phyloP scores from a whole-genome alignment of 305 asterid genomes.

The Solanum hybrid region DNA sequence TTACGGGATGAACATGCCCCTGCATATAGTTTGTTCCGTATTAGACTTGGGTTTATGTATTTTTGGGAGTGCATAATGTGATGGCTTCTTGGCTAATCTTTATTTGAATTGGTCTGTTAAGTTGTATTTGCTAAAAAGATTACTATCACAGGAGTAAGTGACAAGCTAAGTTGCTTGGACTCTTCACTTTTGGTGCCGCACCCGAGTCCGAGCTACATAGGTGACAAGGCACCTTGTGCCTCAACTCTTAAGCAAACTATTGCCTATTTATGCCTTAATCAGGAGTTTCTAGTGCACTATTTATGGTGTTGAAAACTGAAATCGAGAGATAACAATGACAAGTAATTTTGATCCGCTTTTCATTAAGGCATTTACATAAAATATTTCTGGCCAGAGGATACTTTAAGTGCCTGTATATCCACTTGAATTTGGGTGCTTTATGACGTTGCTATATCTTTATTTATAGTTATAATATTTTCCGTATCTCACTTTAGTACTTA shows the following conservation, averaged over 20 bases:
- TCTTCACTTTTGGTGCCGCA: not conserved
- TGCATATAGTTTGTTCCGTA: not conserved
- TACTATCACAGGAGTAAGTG: not conserved
- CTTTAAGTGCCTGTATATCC: not conserved
- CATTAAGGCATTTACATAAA: not conserved
- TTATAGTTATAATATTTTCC: not conserved
- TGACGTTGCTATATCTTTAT: not conserved
- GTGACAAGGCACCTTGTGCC: not conserved
- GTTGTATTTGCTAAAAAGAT: not conserved
- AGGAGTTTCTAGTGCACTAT: not conserved
- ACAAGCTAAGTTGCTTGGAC: not conserved
- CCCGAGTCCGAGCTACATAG: not conserved
- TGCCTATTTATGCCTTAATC: not conserved
- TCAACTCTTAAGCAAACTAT: not conserved
- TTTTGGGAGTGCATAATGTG: not conserved
- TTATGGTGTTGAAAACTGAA: not conserved
- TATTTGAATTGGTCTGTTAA: not conserved
- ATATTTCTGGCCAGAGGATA: not conserved
- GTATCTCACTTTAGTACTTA: slow-evolving; percentile 5
- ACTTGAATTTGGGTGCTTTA: not conserved
- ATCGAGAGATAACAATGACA: not conserved
- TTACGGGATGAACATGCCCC: not conserved
- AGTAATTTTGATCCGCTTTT: not conserved
- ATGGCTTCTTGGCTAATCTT: not conserved
- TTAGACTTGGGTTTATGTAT: not conserved